phyloP scores from a whole-genome alignment of 2,329 filamentous ascomycete genomes.

The Pyrenochaeta sp. region DNA sequence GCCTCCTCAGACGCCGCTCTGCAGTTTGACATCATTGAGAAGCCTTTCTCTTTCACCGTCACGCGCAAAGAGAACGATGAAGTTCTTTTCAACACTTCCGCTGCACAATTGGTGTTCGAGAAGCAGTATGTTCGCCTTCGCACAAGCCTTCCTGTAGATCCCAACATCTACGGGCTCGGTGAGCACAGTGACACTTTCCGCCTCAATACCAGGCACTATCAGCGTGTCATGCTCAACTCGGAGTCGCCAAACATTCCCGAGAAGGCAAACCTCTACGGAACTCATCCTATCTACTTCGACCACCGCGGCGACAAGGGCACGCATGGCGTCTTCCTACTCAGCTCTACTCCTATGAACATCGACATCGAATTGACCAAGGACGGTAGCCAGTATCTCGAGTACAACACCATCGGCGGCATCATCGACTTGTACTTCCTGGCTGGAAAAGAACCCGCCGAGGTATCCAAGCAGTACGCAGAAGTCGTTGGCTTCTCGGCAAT shows the following conservation, averaged over 20 bases:
- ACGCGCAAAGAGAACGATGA: conserved; percentile 64
- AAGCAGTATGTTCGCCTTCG: conserved; percentile 78
- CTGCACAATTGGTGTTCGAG: conserved; percentile 73
- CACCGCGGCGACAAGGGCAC: conserved; percentile 63
- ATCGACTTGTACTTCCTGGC: conserved; percentile 68
- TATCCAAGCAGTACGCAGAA: conserved; percentile 60
- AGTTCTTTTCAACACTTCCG: conserved; percentile 74
- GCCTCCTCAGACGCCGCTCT: conserved; percentile 54
- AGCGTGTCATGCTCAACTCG: conserved; percentile 72
- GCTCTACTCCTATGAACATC: conserved; percentile 68
- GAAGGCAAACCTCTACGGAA: conserved; percentile 73
- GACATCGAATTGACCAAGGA: conserved; percentile 70
- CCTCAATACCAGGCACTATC: conserved; percentile 72
- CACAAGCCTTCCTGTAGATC: conserved; percentile 71
- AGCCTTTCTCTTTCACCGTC: conserved; percentile 74
- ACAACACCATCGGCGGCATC: conserved; percentile 79
- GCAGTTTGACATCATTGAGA: conserved; percentile 60
- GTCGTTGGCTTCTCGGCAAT: conserved; percentile 57
- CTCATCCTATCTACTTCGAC: conserved; percentile 77
- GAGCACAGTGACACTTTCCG: conserved; percentile 77
- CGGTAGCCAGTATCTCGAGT: conserved; percentile 75
- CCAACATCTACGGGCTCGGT: conserved; percentile 79
- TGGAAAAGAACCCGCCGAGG: conserved; percentile 55
- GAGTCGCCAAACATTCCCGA: conserved; percentile 69
- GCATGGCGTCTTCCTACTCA: conserved; percentile 47